These are phyloP conservation scores for Stemphylium vesicarium DNA, from an alignment of 2,329 filamentous ascomycete species.

Conservation along the genomic window DNA sequence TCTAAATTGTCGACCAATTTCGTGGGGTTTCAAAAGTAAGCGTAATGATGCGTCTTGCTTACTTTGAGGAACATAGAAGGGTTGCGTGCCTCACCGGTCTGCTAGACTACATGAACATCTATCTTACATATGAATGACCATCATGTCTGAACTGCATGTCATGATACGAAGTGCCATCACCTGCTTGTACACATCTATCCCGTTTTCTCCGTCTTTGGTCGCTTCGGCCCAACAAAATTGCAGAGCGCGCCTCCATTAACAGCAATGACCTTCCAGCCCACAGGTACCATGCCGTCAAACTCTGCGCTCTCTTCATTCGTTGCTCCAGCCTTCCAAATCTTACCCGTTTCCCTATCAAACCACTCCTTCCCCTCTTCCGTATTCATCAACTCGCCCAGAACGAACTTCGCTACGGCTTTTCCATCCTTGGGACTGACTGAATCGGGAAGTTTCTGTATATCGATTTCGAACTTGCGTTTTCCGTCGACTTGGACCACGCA, in stretches of 20 bases:
- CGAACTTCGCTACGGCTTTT: slow-evolving; percentile 62
- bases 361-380: slow-evolving; percentile 66
- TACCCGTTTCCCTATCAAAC: slow-evolving; percentile 48
- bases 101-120: too few species aligned
- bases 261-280: slow-evolving; percentile 63
- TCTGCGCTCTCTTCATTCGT: slow-evolving; percentile 10
- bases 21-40: too few species aligned
- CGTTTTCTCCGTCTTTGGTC: neutral
- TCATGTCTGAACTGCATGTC: too few species aligned
- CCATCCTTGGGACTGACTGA: neutral
- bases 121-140: too few species aligned
- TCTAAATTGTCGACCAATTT: too few species aligned
- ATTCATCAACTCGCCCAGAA: slow-evolving; percentile 66
- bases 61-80: too few species aligned
- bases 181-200: neutral
- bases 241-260: slow-evolving; percentile 71
- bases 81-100: too few species aligned
- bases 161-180: too few species aligned
- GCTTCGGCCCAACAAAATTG: slow-evolving; percentile 67
- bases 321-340: slow-evolving; percentile 41
- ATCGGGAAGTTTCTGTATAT: slow-evolving; percentile 62
- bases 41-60: too few species aligned
- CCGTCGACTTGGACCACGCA: slow-evolving; percentile 82
- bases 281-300: slow-evolving; percentile 18
- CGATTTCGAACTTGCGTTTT: slow-evolving; percentile 72